Evolutionary conservation across 2,329 filamentous ascomycete genomes (phyloP).

Genomic region (Penicillium griseofulvum): DNA sequence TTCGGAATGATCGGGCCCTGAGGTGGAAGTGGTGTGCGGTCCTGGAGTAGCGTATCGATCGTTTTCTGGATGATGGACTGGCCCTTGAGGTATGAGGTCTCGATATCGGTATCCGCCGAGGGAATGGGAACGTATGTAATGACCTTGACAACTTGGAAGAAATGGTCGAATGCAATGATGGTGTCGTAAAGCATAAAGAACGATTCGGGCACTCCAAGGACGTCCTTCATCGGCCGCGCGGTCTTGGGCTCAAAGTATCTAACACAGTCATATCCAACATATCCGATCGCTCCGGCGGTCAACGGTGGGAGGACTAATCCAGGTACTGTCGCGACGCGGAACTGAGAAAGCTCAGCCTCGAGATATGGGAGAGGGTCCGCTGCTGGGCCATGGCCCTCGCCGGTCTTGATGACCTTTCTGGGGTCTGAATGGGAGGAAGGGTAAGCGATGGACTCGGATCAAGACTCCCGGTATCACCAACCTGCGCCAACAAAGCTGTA

Average conservation of each 20-base stretch:
- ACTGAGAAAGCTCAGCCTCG: slow-evolving; percentile 74
- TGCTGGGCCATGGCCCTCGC: slow-evolving; percentile 79
- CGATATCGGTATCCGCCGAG: slow-evolving; percentile 56
- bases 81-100: slow-evolving; percentile 68
- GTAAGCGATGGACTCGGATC: slow-evolving; percentile 11
- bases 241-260: slow-evolving; percentile 98
- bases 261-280: slow-evolving; percentile 96
- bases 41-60: slow-evolving; percentile 68
- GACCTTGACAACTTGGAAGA: slow-evolving; percentile 88
- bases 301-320: slow-evolving; percentile 79
- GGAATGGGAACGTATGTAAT: slow-evolving; percentile 84
- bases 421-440: slow-evolving; percentile 46
- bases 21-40: slow-evolving; percentile 72
- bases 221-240: slow-evolving; percentile 80
- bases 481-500: slow-evolving; percentile 94
- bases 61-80: slow-evolving; percentile 63
- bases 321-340: slow-evolving; percentile 78
- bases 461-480: slow-evolving; percentile 25
- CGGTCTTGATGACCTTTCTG: slow-evolving; percentile 79
- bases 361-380: slow-evolving; percentile 81
- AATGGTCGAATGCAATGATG: slow-evolving; percentile 89
- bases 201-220: slow-evolving; percentile 84
- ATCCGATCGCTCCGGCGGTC: slow-evolving; percentile 90
- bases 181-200: slow-evolving; percentile 98
- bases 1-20: slow-evolving; percentile 71